A percentile compares a stretch with the other conserved stretches of the same genome.
Evolutionary conservation across 495 filamentous ascomycete genomes (phyloP).

Genomic region (Annulohypoxylon nitens): DNA sequence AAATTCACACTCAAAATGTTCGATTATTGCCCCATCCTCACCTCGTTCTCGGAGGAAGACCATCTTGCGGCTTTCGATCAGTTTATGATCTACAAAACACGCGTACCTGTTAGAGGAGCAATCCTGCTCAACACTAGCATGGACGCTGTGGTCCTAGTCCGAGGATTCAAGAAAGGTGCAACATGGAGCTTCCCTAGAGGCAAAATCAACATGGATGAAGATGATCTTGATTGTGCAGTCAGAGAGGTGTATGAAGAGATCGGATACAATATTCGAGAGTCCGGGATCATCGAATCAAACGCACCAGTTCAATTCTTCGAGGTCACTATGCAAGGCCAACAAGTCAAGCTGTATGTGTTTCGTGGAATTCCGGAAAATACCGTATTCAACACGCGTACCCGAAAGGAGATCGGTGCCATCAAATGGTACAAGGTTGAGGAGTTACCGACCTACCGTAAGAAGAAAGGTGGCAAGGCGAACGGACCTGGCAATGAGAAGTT

Average conservation of each 20-base stretch:
- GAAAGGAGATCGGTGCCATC: constrained; percentile 98
- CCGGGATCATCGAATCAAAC: constrained; percentile 77
- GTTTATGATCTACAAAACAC: constrained; percentile 92
- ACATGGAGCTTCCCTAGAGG: constrained; percentile 97
- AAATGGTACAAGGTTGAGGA: constrained; percentile 91
- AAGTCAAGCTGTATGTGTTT: constrained; percentile 92
- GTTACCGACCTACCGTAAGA: constrained; percentile 83
- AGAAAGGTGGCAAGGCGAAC: constrained; percentile 65
- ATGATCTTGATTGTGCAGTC: constrained; percentile 90
- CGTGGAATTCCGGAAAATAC: constrained; percentile 87
- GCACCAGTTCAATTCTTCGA: constrained; percentile 83
- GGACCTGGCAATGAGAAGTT: constrained; percentile 81
- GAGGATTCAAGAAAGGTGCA: constrained; percentile 96
- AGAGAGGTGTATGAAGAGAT: constrained; percentile 97
- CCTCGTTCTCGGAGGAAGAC: constrained; percentile 79
- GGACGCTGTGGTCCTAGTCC: constrained; percentile 92
- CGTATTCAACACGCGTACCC: constrained; percentile 85
- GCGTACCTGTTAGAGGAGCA: constrained; percentile 92
- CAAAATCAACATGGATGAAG: constrained; percentile 97
- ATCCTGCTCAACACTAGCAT: constrained; percentile 92
- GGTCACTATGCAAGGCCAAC: constrained; percentile 89
- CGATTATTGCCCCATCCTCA: constrained; percentile 89
- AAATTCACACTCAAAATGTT: constrained; percentile 90
- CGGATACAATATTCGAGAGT: constrained; percentile 81
- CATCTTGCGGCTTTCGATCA: constrained; percentile 86